Percentiles rank a stretch among this genome's conserved stretches.
Conservation (phyloP, 495 filamentous ascomycete species). For the Mycothermus thermophilus region DNA sequence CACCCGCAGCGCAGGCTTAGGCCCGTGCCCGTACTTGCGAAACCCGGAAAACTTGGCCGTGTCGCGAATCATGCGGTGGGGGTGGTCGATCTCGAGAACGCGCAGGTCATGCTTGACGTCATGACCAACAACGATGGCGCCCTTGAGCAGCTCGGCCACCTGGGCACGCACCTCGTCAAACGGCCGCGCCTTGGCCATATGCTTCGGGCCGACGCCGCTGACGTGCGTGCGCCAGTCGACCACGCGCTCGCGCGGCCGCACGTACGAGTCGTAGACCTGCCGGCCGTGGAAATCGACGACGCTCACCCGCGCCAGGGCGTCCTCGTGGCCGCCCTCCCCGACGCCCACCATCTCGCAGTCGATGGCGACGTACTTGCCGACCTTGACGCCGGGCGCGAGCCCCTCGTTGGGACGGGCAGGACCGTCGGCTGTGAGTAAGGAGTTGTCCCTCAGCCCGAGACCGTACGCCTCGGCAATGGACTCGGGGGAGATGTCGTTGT, state of each 20-base stretch:
- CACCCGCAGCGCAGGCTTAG: slow-evolving; percentile 61
- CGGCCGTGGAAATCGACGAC: slow-evolving; percentile 85
- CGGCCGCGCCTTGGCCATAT: slow-evolving; percentile 51
- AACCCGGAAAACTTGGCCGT: slow-evolving; percentile 67
- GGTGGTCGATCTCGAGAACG: slow-evolving; percentile 61
- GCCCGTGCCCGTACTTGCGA: slow-evolving; percentile 57
- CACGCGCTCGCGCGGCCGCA: slow-evolving; percentile 58
- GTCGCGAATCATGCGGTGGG: slow-evolving; percentile 64
- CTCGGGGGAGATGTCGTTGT: slow-evolving; percentile 47
- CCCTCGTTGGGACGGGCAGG: slow-evolving; percentile 36
- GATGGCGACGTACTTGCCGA: slow-evolving; percentile 79
- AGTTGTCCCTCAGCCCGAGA: slow-evolving; percentile 23
- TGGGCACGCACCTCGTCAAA: slow-evolving; percentile 64
- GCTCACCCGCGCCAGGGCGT: slow-evolving; percentile 67
- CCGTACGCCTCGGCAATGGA: slow-evolving; percentile 49
- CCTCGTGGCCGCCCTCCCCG: slow-evolving; percentile 52
- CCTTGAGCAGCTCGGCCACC: slow-evolving; percentile 57
- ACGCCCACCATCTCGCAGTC: slow-evolving; percentile 99
- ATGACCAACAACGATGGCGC: slow-evolving; percentile 72
- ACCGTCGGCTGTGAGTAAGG: slow-evolving; percentile 9
- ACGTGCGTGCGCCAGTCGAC: slow-evolving; percentile 83
- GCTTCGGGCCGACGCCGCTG: slow-evolving; percentile 58
- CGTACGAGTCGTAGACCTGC: slow-evolving; percentile 84
- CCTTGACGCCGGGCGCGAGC: slow-evolving; percentile 31
- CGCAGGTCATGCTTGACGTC: slow-evolving; percentile 77